These are phyloP conservation scores for Aureobasidium uvarum DNA, from an alignment of 2,329 filamentous ascomycete species.

Conservation along the genomic window DNA sequence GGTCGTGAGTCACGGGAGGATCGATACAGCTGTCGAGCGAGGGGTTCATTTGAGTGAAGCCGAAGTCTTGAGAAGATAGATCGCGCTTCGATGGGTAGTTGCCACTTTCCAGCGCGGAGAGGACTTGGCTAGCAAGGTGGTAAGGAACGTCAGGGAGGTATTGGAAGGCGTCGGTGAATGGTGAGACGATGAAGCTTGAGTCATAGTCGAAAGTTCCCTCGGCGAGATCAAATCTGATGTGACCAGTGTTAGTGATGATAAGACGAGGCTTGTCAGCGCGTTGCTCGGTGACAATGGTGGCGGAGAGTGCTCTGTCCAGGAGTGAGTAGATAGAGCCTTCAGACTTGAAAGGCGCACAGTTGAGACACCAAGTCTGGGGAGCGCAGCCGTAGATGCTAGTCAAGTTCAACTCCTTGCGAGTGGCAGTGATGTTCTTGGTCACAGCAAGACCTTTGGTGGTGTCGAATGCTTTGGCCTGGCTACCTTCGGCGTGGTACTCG, in stretches of 20 bases:
- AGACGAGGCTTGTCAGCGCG: conserved; percentile 40
- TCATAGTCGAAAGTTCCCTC: conserved; percentile 60
- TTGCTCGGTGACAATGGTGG: conserved; percentile 26
- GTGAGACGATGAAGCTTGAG: conserved; percentile 47
- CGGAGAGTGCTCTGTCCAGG: conserved; percentile 41
- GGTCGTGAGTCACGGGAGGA: conserved; percentile 42
- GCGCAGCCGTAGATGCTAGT: conserved; percentile 56
- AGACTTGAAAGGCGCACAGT: conserved; percentile 54
- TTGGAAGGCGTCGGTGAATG: conserved; percentile 55
- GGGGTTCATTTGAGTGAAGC: conserved; percentile 37
- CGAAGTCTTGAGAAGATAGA: conserved; percentile 38
- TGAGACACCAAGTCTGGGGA: conserved; percentile 59
- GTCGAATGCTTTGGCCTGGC: conserved; percentile 51
- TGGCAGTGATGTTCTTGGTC: conserved; percentile 51
- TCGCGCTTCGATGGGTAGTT: conserved; percentile 40
- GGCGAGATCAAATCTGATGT: conserved; percentile 61
- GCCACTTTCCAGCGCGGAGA: conserved; percentile 48
- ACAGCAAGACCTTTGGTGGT: conserved; percentile 49
- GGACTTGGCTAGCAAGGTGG: conserved; percentile 44
- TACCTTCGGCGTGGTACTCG: conserved; percentile 59
- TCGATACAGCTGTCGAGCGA: conserved; percentile 51
- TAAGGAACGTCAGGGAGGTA: conserved; percentile 56
- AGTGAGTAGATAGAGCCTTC: conserved; percentile 57
- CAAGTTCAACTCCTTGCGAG: conserved; percentile 56
- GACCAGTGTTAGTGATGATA: conserved; percentile 56